These are phyloP conservation scores for Chenopodium quinoa DNA, from an alignment of 148 eudicot genomes.

Conservation along the genomic window DNA sequence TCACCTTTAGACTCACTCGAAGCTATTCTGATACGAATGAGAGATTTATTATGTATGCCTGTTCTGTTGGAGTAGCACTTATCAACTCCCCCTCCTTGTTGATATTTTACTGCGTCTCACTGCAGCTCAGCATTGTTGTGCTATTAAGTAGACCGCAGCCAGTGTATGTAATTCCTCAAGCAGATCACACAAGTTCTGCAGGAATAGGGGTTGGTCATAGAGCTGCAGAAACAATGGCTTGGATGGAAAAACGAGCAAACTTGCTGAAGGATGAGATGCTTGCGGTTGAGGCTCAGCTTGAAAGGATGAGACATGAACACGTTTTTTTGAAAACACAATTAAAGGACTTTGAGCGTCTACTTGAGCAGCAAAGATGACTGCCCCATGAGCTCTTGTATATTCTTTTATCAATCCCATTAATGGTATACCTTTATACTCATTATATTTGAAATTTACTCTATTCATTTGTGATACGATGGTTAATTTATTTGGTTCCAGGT, in stretches of 20 bases:
- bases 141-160: slow-evolving; percentile 72
- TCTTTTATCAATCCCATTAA: slow-evolving; percentile 2
- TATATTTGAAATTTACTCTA: not conserved
- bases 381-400: slow-evolving; percentile 8
- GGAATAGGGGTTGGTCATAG: slow-evolving; percentile 33
- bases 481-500: slow-evolving; percentile 1
- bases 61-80: no score
- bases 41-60: no score
- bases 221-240: slow-evolving; percentile 46
- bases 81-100: not conserved
- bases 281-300: slow-evolving; percentile 62
- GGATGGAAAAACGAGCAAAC: slow-evolving; percentile 66
- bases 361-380: slow-evolving; percentile 23
- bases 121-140: slow-evolving; percentile 84
- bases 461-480: not conserved
- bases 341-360: slow-evolving; percentile 48
- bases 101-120: slow-evolving; percentile 2
- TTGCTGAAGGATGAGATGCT: slow-evolving; percentile 84
- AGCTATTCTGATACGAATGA: not conserved
- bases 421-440: slow-evolving; percentile 14
- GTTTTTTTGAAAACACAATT: slow-evolving; percentile 48
- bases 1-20: not conserved
- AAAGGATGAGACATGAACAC: slow-evolving; percentile 72
- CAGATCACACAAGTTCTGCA: slow-evolving; percentile 24
- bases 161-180: slow-evolving; percentile 41